Evolutionary conservation across 78 protist genomes (phyloP).

Genomic region (Speleostelium caveatum): DNA sequence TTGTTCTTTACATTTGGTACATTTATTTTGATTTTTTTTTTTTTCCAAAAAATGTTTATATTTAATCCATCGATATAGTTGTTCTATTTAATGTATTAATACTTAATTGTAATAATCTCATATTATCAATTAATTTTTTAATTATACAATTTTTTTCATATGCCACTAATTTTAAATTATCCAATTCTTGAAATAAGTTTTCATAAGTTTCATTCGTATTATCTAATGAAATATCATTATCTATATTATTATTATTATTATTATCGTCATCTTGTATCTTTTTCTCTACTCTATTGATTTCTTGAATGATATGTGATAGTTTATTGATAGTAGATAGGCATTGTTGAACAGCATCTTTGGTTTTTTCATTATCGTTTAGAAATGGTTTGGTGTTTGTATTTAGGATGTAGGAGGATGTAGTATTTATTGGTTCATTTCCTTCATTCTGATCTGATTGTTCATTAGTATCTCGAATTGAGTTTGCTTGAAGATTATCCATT

Average conservation of each 20-base stretch:
- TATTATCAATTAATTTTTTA: conserved; percentile 61
- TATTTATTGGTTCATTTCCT: background rate
- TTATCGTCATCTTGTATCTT: background rate
- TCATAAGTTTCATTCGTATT: background rate
- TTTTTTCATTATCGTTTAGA: conserved; percentile 36
- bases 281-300: background rate
- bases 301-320: conserved; percentile 14
- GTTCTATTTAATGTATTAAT: conserved; percentile 60
- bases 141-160: conserved; percentile 58
- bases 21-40: no score
- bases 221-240: no score
- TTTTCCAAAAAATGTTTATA: no score
- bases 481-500: no score
- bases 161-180: conserved; percentile 29
- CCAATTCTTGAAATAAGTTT: background rate
- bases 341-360: conserved; percentile 8
- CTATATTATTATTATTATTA: background rate
- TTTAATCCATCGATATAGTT: no score
- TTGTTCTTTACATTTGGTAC: no score
- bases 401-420: background rate
- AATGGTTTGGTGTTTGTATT: conserved; percentile 6
- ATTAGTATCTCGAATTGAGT: background rate
- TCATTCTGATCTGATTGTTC: background rate
- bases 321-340: background rate
- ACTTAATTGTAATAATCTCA: conserved; percentile 56